Conservation (phyloP, 441 rosid genomes). For the Sinapis alba region DNA sequence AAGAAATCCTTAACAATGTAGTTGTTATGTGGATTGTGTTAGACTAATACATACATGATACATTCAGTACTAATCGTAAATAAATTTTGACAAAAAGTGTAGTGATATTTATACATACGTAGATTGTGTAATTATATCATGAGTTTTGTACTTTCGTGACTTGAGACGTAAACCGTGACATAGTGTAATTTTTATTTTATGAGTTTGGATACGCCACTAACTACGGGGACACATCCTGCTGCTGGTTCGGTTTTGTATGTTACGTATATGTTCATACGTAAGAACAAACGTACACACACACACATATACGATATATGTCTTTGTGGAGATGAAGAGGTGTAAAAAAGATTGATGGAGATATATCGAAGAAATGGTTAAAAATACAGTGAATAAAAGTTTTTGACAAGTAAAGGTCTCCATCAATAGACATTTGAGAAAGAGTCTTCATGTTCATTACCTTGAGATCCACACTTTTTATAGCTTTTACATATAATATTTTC, state of each 20-base stretch:
- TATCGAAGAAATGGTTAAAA: conserved; percentile 37
- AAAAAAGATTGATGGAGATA: conserved; percentile 37
- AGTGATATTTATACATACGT: neutral
- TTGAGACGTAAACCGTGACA: neutral
- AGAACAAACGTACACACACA: conserved; percentile 1
- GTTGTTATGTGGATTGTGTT: neutral
- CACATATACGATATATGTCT: neutral
- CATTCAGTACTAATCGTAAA: neutral
- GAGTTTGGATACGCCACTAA: neutral
- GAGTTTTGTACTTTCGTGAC: neutral
- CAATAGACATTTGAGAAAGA: conserved; percentile 38
- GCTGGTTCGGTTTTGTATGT: neutral
- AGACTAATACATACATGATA: neutral
- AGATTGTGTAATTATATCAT: neutral
- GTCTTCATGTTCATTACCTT: conserved; percentile 35
- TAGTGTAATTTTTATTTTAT: neutral
- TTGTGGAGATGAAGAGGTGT: conserved; percentile 23
- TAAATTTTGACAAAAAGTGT: neutral
- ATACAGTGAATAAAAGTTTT: conserved; percentile 39
- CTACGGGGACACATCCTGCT: neutral
- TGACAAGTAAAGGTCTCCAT: conserved; percentile 40
- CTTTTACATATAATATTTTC: conserved; percentile 1
- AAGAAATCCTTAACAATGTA: neutral
- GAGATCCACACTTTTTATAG: conserved; percentile 36
- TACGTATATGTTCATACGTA: neutral